Conservation (phyloP, 441 rosid genomes). For the Populus tomentosa region DNA sequence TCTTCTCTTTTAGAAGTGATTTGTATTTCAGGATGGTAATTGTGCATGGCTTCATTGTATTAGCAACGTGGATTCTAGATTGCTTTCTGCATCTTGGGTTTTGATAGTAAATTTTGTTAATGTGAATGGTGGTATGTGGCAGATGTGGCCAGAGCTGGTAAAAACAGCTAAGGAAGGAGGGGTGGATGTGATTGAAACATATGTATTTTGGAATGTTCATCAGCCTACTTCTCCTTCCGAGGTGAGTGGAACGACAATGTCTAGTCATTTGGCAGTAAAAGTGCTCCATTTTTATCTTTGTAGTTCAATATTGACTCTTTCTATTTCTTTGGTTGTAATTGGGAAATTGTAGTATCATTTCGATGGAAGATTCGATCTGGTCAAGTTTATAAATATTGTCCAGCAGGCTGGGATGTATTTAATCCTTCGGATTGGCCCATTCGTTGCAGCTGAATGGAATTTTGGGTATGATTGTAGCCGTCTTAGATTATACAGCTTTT, state of each 20-base stretch:
- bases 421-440: slow-evolving; percentile 93
- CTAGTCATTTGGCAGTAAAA: not conserved
- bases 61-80: not conserved
- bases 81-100: not conserved
- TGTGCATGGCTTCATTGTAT: not conserved
- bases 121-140: slow-evolving; percentile 11
- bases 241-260: slow-evolving; percentile 29
- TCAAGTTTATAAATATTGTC: slow-evolving; percentile 82
- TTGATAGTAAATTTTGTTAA: not conserved
- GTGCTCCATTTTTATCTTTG: not conserved
- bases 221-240: slow-evolving; percentile 62
- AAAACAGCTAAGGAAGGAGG: slow-evolving; percentile 93
- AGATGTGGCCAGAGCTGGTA: slow-evolving; percentile 97
- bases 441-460: slow-evolving; percentile 95
- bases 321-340: not conserved
- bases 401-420: slow-evolving; percentile 84
- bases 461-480: slow-evolving; percentile 51
- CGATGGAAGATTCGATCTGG: slow-evolving; percentile 75
- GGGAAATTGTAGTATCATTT: slow-evolving; percentile 56
- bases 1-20: not conserved
- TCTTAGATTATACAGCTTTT: not conserved
- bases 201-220: slow-evolving; percentile 96
- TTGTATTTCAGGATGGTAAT: not conserved
- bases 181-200: slow-evolving; percentile 70
- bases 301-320: not conserved